Conservation (phyloP, 176 grass and related monocot genomes). For the Carex kokanica region DNA sequence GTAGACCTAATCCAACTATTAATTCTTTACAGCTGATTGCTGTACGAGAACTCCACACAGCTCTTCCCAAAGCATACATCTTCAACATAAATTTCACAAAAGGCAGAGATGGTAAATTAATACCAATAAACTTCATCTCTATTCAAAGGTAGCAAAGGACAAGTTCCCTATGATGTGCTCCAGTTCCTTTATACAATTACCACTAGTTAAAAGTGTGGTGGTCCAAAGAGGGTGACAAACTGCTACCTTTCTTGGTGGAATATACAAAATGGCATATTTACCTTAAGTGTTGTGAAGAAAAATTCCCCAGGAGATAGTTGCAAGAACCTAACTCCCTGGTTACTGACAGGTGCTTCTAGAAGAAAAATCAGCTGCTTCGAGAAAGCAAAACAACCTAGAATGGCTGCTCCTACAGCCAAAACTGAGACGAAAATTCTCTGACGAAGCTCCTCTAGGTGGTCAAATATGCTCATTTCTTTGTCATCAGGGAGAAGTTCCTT, state of each 20-base stretch:
- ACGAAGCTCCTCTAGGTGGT: conserved; percentile 96
- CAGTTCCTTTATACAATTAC: not conserved
- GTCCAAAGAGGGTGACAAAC: not conserved
- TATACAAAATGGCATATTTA: conserved; percentile 31
- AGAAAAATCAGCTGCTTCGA: conserved; percentile 83
- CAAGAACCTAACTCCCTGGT: conserved; percentile 88
- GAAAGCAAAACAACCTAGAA: conserved; percentile 77
- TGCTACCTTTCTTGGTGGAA: not conserved
- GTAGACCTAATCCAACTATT: not conserved
- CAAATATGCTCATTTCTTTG: conserved; percentile 95
- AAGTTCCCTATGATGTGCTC: not conserved
- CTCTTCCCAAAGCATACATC: not conserved
- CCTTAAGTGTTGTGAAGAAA: conserved; percentile 99
- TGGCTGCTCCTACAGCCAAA: conserved; percentile 78
- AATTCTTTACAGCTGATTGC: not conserved
- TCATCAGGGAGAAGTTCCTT: conserved; percentile 97
- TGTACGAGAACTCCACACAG: not conserved
- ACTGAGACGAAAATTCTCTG: conserved; percentile 82
- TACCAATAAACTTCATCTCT: not conserved
- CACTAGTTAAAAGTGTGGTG: not conserved
- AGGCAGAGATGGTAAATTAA: not conserved
- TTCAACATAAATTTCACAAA: not conserved
- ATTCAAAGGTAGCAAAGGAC: not conserved
- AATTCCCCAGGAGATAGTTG: conserved; percentile 97
- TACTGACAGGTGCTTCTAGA: conserved; percentile 85